These are phyloP conservation scores for Fusarium xylarioides DNA, from an alignment of 2,329 filamentous ascomycete species.

Conservation along the genomic window DNA sequence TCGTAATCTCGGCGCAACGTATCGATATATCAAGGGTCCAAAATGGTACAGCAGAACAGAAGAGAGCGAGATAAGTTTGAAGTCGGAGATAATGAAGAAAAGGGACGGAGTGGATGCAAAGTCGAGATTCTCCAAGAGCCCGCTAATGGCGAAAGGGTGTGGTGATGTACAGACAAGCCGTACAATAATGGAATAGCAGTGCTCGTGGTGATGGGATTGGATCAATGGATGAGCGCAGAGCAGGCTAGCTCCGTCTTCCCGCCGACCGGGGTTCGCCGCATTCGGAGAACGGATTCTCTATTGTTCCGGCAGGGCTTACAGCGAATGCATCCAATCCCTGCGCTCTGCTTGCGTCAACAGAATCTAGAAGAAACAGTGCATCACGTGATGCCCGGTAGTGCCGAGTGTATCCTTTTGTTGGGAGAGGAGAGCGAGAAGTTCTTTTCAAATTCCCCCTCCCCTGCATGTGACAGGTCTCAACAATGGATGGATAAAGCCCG, in stretches of 20 bases:
- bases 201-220: constrained; percentile 35
- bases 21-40: constrained; percentile 9
- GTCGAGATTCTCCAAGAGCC: constrained; percentile 37
- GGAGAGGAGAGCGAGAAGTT: background rate
- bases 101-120: constrained; percentile 39
- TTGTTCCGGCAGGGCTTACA: constrained; percentile 16
- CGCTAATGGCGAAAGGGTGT: constrained; percentile 33
- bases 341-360: constrained; percentile 25
- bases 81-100: constrained; percentile 38
- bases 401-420: constrained; percentile 35
- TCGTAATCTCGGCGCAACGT: constrained; percentile 13
- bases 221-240: constrained; percentile 35
- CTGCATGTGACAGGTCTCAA: constrained; percentile 34
- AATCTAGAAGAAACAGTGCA: constrained; percentile 4
- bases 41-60: background rate
- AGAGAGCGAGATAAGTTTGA: constrained; percentile 4
- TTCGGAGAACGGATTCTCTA: background rate
- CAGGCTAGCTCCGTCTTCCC: constrained; percentile 36
- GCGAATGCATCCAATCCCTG: constrained; percentile 31
- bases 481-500: constrained; percentile 24
- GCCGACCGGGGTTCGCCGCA: constrained; percentile 31
- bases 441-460: background rate
- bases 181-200: constrained; percentile 21
- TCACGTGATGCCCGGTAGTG: constrained; percentile 31
- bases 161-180: constrained; percentile 19